phyloP scores from a whole-genome alignment of 306 rosid genomes.

The Cicer pinnatifidum region DNA sequence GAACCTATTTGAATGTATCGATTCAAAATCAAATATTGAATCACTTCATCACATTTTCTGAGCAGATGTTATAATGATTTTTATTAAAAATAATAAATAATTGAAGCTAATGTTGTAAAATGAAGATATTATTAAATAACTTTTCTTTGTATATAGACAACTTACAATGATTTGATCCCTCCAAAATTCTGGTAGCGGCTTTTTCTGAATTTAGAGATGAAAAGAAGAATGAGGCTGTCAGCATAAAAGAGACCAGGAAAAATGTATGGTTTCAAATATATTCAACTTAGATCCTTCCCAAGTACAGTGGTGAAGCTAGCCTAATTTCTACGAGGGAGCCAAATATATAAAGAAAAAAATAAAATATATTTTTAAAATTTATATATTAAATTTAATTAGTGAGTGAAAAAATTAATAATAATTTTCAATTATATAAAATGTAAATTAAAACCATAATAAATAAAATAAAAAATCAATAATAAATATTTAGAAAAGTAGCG shows the following conservation, averaged over 20 bases:
- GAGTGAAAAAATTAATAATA: too few species aligned
- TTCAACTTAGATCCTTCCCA: slow-evolving; percentile 6
- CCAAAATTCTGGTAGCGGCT: slow-evolving; percentile 97
- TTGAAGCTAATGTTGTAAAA: slow-evolving; percentile 11
- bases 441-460: too few species aligned
- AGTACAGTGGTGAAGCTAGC: too few species aligned
- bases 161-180: slow-evolving; percentile 88
- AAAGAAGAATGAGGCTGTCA: slow-evolving; percentile 12
- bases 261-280: slow-evolving; percentile 11
- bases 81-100: neutral
- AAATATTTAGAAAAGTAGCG: too few species aligned
- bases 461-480: too few species aligned
- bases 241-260: slow-evolving; percentile 15
- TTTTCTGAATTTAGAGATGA: slow-evolving; percentile 66
- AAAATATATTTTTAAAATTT: too few species aligned
- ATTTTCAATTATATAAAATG: too few species aligned
- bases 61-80: neutral
- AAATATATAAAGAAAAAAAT: too few species aligned
- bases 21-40: slow-evolving; percentile 37
- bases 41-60: slow-evolving; percentile 2
- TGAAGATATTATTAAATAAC: neutral
- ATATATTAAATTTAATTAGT: too few species aligned
- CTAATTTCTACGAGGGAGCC: too few species aligned
- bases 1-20: slow-evolving; percentile 17
- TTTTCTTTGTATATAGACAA: slow-evolving; percentile 37